Percentiles rank a stretch among this genome's conserved stretches.
These are phyloP conservation scores for Incumbomyces delicatus DNA, from an alignment of 2,329 filamentous ascomycete genomes.

Conservation along the genomic window DNA sequence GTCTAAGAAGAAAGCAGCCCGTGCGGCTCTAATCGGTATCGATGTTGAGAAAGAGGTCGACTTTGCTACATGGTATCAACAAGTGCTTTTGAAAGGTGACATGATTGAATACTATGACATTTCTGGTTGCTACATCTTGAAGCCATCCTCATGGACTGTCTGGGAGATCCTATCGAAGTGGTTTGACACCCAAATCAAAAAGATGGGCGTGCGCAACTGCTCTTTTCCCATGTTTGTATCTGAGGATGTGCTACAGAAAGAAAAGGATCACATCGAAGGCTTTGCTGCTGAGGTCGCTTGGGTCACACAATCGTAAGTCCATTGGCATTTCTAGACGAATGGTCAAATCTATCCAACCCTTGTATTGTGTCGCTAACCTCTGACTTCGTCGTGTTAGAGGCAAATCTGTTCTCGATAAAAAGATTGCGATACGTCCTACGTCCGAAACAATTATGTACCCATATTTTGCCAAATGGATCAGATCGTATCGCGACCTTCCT, in stretches of 20 bases:
- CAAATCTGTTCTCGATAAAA: constrained; percentile 81
- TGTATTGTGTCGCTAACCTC: too few species aligned
- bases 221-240: constrained; percentile 96
- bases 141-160: constrained; percentile 57
- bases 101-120: constrained; percentile 98
- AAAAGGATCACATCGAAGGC: constrained; percentile 95
- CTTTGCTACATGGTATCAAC: constrained; percentile 93
- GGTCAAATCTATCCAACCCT: too few species aligned
- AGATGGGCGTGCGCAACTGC: constrained; percentile 84
- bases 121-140: constrained; percentile 92
- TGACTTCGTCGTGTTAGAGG: too few species aligned
- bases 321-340: constrained; percentile 7
- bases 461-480: constrained; percentile 94
- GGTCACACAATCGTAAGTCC: constrained; percentile 40
- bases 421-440: constrained; percentile 59
- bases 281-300: constrained; percentile 65
- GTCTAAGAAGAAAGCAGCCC: constrained; percentile 44
- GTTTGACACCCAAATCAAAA: constrained; percentile 64
- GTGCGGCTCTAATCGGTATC: constrained; percentile 68
- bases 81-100: constrained; percentile 91
- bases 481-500: constrained; percentile 87
- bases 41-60: constrained; percentile 76
- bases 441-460: constrained; percentile 82
- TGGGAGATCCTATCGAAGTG: constrained; percentile 56
- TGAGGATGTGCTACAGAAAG: constrained; percentile 69